Evolutionary conservation across 208 protist genomes (phyloP).

Genomic region (Leptomonas pyrrhocoris): DNA sequence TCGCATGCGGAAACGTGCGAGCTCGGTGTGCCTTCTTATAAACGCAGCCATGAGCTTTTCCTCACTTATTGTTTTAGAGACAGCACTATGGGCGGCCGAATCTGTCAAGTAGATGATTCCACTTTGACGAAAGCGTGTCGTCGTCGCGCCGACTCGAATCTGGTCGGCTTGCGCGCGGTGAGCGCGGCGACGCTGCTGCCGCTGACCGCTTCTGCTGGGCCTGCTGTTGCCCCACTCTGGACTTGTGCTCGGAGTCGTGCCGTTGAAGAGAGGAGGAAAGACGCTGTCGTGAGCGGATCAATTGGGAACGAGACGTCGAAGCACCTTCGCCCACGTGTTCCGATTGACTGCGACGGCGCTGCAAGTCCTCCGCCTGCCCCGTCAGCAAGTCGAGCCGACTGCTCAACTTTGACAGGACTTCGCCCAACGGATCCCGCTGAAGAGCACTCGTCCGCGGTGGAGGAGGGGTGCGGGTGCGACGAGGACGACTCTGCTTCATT

Average conservation of each 20-base stretch:
- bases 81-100: neutral
- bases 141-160: neutral
- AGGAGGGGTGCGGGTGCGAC: neutral
- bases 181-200: neutral
- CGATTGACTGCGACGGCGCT: slow-evolving; percentile 1
- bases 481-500: neutral
- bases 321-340: neutral
- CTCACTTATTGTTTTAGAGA: neutral
- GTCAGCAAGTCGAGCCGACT: slow-evolving; percentile 12
- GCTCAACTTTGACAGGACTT: slow-evolving; percentile 13
- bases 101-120: slow-evolving; percentile 13
- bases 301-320: neutral
- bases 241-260: neutral
- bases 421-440: slow-evolving; percentile 9
- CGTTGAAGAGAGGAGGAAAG: neutral
- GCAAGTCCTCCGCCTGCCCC: slow-evolving; percentile 10
- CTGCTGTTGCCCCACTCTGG: neutral
- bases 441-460: neutral
- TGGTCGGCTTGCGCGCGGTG: neutral
- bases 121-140: slow-evolving; percentile 20
- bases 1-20: no score
- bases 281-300: neutral
- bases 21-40: no score
- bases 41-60: neutral
- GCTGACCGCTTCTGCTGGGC: neutral